Conservation (phyloP, 1,284 basidiomycete species). For the Phellinidium pouzarii region DNA sequence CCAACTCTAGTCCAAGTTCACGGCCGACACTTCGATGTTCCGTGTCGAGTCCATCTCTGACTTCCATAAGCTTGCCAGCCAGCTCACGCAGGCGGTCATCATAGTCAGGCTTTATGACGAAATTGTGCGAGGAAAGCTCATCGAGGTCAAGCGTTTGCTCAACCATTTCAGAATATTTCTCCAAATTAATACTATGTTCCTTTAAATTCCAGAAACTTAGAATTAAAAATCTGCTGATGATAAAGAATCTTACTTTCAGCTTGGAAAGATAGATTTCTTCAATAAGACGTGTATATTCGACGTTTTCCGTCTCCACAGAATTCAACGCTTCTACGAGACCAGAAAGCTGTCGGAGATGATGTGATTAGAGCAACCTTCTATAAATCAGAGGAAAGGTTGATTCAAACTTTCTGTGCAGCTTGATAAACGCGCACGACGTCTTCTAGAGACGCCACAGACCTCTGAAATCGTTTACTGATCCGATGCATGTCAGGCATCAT, state of each 20-base stretch:
- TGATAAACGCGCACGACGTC: conserved; percentile 97
- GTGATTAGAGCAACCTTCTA: neutral
- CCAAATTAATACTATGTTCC: conserved; percentile 58
- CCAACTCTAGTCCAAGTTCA: conserved; percentile 80
- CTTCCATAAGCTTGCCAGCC: conserved; percentile 60
- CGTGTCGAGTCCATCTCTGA: conserved; percentile 77
- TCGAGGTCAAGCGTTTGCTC: conserved; percentile 92
- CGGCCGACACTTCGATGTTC: conserved; percentile 74
- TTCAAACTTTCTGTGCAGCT: conserved; percentile 58
- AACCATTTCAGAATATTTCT: conserved; percentile 89
- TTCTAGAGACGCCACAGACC: conserved; percentile 78
- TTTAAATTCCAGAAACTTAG: conserved; percentile 26
- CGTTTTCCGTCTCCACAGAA: conserved; percentile 41
- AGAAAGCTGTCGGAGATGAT: conserved; percentile 53
- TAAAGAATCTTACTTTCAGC: conserved; percentile 44
- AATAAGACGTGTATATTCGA: conserved; percentile 48
- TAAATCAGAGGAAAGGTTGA: neutral
- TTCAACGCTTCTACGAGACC: conserved; percentile 65
- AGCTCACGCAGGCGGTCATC: conserved; percentile 71
- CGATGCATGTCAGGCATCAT: conserved; percentile 93
- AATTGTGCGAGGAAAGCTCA: conserved; percentile 79
- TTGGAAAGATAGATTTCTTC: conserved; percentile 60
- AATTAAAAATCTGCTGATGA: no score
- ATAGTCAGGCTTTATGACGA: conserved; percentile 90
- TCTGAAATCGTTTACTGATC: conserved; percentile 90